Conservation (phyloP, 2,329 filamentous ascomycete species). For the Madurella mycetomatis region DNA sequence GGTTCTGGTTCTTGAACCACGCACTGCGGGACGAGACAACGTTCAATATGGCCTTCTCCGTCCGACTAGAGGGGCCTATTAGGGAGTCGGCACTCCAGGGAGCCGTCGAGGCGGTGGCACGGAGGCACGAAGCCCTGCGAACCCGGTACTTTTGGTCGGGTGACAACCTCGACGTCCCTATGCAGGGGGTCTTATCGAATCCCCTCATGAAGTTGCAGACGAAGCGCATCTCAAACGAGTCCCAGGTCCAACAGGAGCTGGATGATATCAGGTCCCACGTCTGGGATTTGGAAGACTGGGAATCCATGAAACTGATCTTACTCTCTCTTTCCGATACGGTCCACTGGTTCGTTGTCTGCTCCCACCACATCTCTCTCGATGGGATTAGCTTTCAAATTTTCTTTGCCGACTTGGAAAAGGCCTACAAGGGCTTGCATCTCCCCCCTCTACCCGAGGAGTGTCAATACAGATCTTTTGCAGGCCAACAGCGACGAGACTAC, state of each 20-base stretch:
- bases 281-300: slow-evolving; percentile 36
- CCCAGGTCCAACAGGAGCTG: neutral
- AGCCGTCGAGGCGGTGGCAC: slow-evolving; percentile 32
- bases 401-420: slow-evolving; percentile 38
- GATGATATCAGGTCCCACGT: slow-evolving; percentile 21
- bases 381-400: slow-evolving; percentile 41
- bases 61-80: slow-evolving; percentile 32
- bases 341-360: slow-evolving; percentile 40
- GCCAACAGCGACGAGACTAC: slow-evolving; percentile 27
- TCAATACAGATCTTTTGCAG: no score
- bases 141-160: slow-evolving; percentile 27
- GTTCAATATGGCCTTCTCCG: slow-evolving; percentile 36
- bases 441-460: neutral
- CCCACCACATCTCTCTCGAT: slow-evolving; percentile 50
- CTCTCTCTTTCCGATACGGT: slow-evolving; percentile 30
- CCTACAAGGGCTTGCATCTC: slow-evolving; percentile 34
- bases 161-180: slow-evolving; percentile 6
- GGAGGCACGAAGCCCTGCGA: slow-evolving; percentile 17
- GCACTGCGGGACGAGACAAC: slow-evolving; percentile 35
- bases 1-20: slow-evolving; percentile 37
- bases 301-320: slow-evolving; percentile 31
- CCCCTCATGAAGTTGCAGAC: slow-evolving; percentile 9
- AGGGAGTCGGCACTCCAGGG: slow-evolving; percentile 27
- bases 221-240: neutral
- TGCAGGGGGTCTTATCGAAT: slow-evolving; percentile 16